phyloP scores from a whole-genome alignment of 495 filamentous ascomycete genomes.

The Astrothelium macrocarpum region DNA sequence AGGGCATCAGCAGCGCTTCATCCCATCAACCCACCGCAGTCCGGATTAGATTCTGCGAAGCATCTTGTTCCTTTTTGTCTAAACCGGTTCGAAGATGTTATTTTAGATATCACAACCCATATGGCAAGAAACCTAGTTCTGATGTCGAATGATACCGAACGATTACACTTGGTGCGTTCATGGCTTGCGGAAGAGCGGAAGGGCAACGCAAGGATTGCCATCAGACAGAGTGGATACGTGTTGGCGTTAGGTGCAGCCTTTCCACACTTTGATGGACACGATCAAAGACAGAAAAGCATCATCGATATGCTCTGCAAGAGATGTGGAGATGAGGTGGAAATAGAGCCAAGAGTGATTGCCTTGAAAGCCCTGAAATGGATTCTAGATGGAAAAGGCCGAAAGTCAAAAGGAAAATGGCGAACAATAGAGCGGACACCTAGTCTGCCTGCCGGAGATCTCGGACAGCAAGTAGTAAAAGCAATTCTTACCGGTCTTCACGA shows the following conservation, averaged over 20 bases:
- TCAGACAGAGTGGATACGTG: background rate
- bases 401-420: background rate
- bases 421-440: background rate
- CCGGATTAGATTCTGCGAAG: background rate
- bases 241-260: background rate
- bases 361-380: conserved; percentile 7
- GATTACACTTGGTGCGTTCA: background rate
- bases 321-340: conserved; percentile 18
- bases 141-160: background rate
- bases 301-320: conserved; percentile 17
- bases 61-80: background rate
- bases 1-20: background rate
- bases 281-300: conserved; percentile 5
- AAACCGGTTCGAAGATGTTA: background rate
- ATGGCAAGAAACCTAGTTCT: background rate
- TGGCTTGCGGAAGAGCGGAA: background rate
- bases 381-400: conserved; percentile 11
- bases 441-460: background rate
- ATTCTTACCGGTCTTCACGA: conserved; percentile 52
- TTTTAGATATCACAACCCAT: background rate
- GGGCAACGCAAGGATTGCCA: background rate
- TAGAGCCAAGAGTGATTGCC: conserved; percentile 20
- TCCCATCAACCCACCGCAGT: background rate
- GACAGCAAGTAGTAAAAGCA: conserved; percentile 19
- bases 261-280: background rate